phyloP scores from a whole-genome alignment of 2,329 filamentous ascomycete genomes.

The Catunica adiposa region DNA sequence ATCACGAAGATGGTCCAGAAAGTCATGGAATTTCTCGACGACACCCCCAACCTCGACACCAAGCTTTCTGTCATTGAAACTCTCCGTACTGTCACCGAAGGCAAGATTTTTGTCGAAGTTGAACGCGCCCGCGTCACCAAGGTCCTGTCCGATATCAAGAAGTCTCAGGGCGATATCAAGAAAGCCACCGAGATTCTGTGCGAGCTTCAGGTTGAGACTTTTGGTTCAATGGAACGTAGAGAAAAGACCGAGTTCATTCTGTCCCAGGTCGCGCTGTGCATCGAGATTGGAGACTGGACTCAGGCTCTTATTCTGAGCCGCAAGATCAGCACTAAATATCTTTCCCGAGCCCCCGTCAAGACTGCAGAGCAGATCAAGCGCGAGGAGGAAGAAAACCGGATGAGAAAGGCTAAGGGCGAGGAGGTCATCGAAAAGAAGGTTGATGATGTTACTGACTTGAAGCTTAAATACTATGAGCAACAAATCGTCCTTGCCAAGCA shows the following conservation, averaged over 20 bases:
- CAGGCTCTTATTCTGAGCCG: slow-evolving; percentile 85
- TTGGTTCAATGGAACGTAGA: slow-evolving; percentile 89
- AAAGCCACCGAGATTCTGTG: slow-evolving; percentile 85
- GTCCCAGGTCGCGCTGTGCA: slow-evolving; percentile 85
- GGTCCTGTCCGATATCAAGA: slow-evolving; percentile 95
- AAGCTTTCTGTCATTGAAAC: slow-evolving; percentile 93
- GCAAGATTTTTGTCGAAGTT: slow-evolving; percentile 99
- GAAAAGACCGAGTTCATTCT: slow-evolving; percentile 99
- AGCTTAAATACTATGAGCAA: slow-evolving; percentile 91
- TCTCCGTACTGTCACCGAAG: slow-evolving; percentile 87
- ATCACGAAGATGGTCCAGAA: slow-evolving; percentile 98
- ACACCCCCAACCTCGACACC: slow-evolving; percentile 66
- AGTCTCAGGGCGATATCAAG: slow-evolving; percentile 79
- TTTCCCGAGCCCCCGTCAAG: slow-evolving; percentile 81
- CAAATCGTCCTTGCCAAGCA: slow-evolving; percentile 93
- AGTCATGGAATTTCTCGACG: slow-evolving; percentile 80
- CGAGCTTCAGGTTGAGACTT: slow-evolving; percentile 96
- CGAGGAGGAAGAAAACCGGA: slow-evolving; percentile 74
- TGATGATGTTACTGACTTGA: slow-evolving; percentile 90
- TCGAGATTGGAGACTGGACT: slow-evolving; percentile 89
- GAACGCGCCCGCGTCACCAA: slow-evolving; percentile 90
- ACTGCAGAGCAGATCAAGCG: slow-evolving; percentile 77
- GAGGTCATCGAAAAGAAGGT: slow-evolving; percentile 63
- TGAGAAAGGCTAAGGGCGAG: slow-evolving; percentile 63
- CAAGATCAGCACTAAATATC: slow-evolving; percentile 93